Conservation (phyloP, 257 asterid genomes). For the Osmanthus fragrans region DNA sequence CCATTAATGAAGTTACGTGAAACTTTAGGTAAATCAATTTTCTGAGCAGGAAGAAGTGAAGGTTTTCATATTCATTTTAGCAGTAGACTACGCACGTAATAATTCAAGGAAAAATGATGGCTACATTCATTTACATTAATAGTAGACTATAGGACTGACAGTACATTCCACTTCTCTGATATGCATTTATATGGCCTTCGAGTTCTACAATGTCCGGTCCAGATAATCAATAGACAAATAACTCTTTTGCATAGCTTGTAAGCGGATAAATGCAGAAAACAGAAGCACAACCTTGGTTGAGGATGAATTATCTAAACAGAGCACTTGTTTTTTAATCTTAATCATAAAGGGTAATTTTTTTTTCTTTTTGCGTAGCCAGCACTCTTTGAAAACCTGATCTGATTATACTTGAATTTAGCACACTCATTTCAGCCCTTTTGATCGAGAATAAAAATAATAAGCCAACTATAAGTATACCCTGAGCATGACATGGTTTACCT, state of each 20-base stretch:
- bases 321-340: not conserved
- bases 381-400: not conserved
- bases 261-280: not conserved
- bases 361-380: not conserved
- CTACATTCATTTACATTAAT: not conserved
- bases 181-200: not conserved
- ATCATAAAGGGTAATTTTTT: not conserved
- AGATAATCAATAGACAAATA: not conserved
- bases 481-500: constrained; percentile 48
- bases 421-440: not conserved
- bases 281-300: not conserved
- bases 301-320: not conserved
- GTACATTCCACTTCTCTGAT: not conserved
- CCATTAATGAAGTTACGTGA: not conserved
- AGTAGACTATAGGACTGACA: not conserved
- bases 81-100: not conserved
- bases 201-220: not conserved
- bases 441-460: not conserved
- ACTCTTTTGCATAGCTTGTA: not conserved
- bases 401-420: not conserved
- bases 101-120: not conserved
- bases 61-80: not conserved
- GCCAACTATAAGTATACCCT: not conserved
- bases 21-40: not conserved
- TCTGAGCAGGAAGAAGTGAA: not conserved